Evolutionary conservation across 2,329 filamentous ascomycete genomes (phyloP).

Genomic region (Periglandula ipomoeae): DNA sequence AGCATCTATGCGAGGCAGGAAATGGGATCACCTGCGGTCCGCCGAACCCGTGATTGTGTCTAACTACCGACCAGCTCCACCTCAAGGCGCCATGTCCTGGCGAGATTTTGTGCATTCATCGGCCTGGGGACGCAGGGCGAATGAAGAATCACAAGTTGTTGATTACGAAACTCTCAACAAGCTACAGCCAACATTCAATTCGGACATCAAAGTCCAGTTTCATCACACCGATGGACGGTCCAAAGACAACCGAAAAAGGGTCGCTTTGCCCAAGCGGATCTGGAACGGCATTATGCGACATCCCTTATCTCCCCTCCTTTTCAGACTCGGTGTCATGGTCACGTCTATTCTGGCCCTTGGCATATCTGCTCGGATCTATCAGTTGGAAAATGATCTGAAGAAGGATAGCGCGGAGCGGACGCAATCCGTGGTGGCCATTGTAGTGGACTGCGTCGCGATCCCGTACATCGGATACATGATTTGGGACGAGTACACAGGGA

Average conservation of each 20-base stretch:
- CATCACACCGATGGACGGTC: constrained; percentile 17
- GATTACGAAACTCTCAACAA: constrained; percentile 34
- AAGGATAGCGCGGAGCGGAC: constrained; percentile 47
- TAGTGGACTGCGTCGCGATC: constrained; percentile 80
- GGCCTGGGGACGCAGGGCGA: constrained; percentile 36
- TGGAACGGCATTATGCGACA: constrained; percentile 67
- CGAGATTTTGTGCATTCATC: constrained; percentile 45
- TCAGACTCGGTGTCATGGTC: constrained; percentile 72
- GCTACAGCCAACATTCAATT: constrained; percentile 39
- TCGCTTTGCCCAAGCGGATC: constrained; percentile 41
- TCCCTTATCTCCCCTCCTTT: constrained; percentile 74
- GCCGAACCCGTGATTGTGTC: constrained; percentile 51
- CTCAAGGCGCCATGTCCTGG: constrained; percentile 38
- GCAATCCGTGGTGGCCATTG: constrained; percentile 80
- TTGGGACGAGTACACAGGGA: constrained; percentile 91
- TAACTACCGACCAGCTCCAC: constrained; percentile 31
- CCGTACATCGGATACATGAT: constrained; percentile 91
- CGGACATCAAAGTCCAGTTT: constrained; percentile 23
- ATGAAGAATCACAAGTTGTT: constrained; percentile 40
- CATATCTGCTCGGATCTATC: constrained; percentile 66
- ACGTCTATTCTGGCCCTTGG: constrained; percentile 78
- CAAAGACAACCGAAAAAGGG: constrained; percentile 19
- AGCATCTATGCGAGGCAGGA: constrained; percentile 36
- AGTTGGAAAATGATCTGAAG: constrained; percentile 40
- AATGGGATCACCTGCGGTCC: constrained; percentile 52